Base-by-base conservation (phyloP, 2,329 filamentous ascomycete genomes). In the Aspergillus sp. region DNA sequence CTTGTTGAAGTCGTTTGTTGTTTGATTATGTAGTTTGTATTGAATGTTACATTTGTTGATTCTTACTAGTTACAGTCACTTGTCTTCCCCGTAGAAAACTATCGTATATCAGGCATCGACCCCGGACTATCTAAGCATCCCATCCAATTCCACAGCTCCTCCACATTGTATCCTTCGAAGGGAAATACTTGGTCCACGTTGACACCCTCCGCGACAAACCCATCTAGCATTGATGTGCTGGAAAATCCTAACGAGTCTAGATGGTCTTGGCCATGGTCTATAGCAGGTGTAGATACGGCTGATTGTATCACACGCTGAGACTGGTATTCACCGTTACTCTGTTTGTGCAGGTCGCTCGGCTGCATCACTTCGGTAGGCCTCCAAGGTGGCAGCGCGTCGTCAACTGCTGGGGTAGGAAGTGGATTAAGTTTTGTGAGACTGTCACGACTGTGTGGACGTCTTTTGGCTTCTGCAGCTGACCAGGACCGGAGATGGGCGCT, bases 101-200 rank as follows among this genome's bases (percentile, higher is more conserved):
- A 44, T 13, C 32, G 32, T 36, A 44, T 21, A 15, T 44, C 41
- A 44, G 53, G 32, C 32, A 36, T 36, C 11, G 32, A 36, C 1
- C 32, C 32, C 4, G 32, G 57, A 44, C 58, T 60, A 54, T 67
- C 65, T 25, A 64, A 63, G 41, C 60, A 64, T 27, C 67, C 47
- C 64, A 68, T 68, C 66, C 66, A 68, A 38, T 68, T 65, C 66
- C 66, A 68, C 38, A 68, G 47, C n/a, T 68, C 64, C 19, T 66
- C 64, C 3, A 68, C 64, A 56, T 68, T 67, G 11, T 62, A 68
- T 2, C 65, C 65, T 13, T 66, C 66, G 19, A 68, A 68, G 0
- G 66, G 64, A 42, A 60, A 66, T 3, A 59, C 19, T 39, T 59
- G 42, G 15, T 62, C 58, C n/a, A 58, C 25, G 10, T 60, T 57